Evolutionary conservation across 1,284 basidiomycete genomes (phyloP), one percentile per base, ranked within the genome.

Genomic region (Ceraceosorus bombacis): DNA sequence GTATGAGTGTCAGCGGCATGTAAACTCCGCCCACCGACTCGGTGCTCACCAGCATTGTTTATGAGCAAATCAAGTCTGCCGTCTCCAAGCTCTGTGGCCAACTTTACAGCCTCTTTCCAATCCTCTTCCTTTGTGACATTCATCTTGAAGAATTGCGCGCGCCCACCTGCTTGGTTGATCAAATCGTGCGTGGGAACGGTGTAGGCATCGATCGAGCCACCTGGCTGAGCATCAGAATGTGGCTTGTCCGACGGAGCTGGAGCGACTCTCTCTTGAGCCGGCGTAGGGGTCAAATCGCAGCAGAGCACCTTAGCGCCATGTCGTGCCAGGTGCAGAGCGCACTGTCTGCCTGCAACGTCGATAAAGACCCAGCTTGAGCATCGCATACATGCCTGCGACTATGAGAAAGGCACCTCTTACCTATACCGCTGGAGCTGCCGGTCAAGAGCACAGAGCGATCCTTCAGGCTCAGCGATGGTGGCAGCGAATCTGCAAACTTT

Each of bases 121-220:
- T 68, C 64, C 15, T 61, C 52, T 41, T 68, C 61, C 27, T 59
- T 59, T n/a, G 62, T 60, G 41, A 68, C 66, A 51, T 68, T 59
- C 57, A 64, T 60, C 27, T 55, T 40, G n/a, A 65, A 61, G n/a
- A 66, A 68, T 49, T 66, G 60, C 39, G 66, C 64, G 8, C 53
- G 38, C 0, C 66, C 66, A 12, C 66, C 66, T 39, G 65, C 61
- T 9, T 40, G 55, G 6, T 55, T 58, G 64, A 68, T 66, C 48
- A 68, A 41, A 8, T 63, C 54, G 41, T 66, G 66, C 6, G 66
- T 65, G 13, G 66, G 61, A 4, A 68, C 54, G 40, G 61, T 58
- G 3, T 57, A 61, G 5, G 59, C 64, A 8, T 54, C 62, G 13
- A 64, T 43, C 2, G 51, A 41, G 5, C 46, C 37, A 10, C 50